Percentiles rank a stretch among this genome's conserved stretches.
Evolutionary conservation across 225 moss, liverwort and hornwort species (phyloP).

Genomic region (Ulota crispa): DNA sequence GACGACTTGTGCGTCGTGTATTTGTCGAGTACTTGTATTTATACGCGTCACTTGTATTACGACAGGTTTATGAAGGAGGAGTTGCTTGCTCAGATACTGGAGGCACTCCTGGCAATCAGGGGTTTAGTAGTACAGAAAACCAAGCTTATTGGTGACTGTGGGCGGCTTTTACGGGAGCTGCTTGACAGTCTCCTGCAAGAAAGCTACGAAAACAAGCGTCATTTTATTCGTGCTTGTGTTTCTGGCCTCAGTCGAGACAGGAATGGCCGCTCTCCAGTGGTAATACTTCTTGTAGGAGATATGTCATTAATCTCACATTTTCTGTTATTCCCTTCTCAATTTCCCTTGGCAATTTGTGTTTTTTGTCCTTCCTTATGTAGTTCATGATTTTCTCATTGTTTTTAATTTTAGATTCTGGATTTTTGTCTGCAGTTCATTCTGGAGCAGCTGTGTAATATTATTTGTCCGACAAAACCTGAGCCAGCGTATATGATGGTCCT

Average conservation of each 20-base stretch:
- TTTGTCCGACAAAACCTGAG: slow-evolving; percentile 97
- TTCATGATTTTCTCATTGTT: neutral
- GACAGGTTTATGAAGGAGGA: slow-evolving; percentile 98
- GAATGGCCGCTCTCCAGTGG: slow-evolving; percentile 89
- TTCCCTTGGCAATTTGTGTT: neutral
- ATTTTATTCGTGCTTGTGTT: slow-evolving; percentile 92
- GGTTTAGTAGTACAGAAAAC: slow-evolving; percentile 98
- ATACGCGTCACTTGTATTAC: slow-evolving; percentile 4
- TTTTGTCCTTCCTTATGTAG: neutral
- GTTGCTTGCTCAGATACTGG: slow-evolving; percentile 87
- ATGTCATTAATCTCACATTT: neutral
- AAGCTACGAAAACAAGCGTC: slow-evolving; percentile 97
- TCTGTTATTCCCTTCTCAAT: neutral
- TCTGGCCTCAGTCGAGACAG: slow-evolving; percentile 82
- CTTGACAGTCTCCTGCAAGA: slow-evolving; percentile 93
- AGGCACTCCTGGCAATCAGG: slow-evolving; percentile 83
- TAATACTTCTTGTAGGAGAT: slow-evolving; percentile 26
- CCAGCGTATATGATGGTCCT: slow-evolving; percentile 99
- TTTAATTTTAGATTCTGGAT: neutral
- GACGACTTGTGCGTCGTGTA: neutral
- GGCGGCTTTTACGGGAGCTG: slow-evolving; percentile 84
- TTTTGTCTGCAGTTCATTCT: slow-evolving; percentile 82
- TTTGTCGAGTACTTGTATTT: neutral
- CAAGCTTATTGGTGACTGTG: slow-evolving; percentile 96
- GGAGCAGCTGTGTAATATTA: slow-evolving; percentile 98